phyloP scores from a whole-genome alignment of 805 yeast species.

The Pichia rugopelliculosa region DNA sequence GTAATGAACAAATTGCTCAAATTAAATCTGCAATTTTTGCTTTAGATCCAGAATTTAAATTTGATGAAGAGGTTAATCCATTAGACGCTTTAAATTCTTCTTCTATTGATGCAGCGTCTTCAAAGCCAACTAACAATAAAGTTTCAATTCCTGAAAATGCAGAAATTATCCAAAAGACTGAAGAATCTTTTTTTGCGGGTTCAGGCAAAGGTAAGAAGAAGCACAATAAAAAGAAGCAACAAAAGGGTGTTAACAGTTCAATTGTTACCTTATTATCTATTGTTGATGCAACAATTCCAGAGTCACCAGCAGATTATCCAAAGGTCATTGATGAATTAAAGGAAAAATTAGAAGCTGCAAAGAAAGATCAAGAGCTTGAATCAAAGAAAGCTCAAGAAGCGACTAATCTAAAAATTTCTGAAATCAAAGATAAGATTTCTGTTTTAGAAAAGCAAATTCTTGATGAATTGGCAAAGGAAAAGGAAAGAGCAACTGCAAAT shows the following conservation, averaged over 20 bases:
- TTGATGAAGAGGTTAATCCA: slow-evolving; percentile 33
- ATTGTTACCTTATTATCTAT: slow-evolving; percentile 70
- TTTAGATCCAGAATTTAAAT: slow-evolving; percentile 75
- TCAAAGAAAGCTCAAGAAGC: slow-evolving; percentile 68
- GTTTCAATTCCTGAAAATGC: slow-evolving; percentile 59
- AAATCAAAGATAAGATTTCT: slow-evolving; percentile 45
- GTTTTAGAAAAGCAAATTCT: slow-evolving; percentile 24
- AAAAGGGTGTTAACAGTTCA: slow-evolving; percentile 73
- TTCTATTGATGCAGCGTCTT: slow-evolving; percentile 5
- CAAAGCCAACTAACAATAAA: slow-evolving; percentile 32
- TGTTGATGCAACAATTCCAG: slow-evolving; percentile 72
- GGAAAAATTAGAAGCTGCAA: slow-evolving; percentile 62
- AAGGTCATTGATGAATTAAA: slow-evolving; percentile 58
- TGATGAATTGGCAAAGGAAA: slow-evolving; percentile 23
- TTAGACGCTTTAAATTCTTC: slow-evolving; percentile 13
- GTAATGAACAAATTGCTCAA: slow-evolving; percentile 64
- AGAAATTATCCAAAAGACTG: slow-evolving; percentile 54
- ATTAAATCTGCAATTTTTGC: slow-evolving; percentile 64
- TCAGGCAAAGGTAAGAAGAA: slow-evolving; percentile 37
- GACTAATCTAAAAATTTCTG: slow-evolving; percentile 71
- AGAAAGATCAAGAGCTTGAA: slow-evolving; percentile 69
- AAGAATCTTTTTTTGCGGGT: slow-evolving; percentile 48
- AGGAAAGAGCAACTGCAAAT: slow-evolving; percentile 16
- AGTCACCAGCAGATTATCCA: slow-evolving; percentile 62
- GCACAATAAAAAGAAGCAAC: slow-evolving; percentile 27